phyloP scores from a whole-genome alignment of 306 rosid species.

The Oxytropis ochrocephala region DNA sequence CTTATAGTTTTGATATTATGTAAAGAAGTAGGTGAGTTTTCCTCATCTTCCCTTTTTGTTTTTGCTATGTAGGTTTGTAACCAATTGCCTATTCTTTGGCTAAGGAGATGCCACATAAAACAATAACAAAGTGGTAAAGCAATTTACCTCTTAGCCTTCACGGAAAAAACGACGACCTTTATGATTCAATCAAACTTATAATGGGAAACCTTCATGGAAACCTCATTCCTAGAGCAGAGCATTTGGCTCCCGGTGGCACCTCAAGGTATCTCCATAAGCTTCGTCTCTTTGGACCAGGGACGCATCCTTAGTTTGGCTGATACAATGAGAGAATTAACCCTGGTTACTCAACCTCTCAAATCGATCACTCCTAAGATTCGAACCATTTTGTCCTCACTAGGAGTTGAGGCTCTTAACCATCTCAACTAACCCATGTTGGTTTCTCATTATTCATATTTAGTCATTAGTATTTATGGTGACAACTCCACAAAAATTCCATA shows the following conservation, averaged over 20 bases:
- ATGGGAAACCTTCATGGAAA: not conserved
- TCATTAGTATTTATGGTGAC: not conserved
- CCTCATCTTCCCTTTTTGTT: not conserved
- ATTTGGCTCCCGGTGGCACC: too few relatives aligned
- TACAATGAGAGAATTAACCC: too few relatives aligned
- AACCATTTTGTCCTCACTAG: too few relatives aligned
- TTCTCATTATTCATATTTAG: not conserved
- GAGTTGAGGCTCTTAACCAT: too few relatives aligned
- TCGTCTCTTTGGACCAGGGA: too few relatives aligned
- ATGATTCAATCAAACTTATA: not conserved
- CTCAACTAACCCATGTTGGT: not conserved
- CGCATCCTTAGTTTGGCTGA: too few relatives aligned
- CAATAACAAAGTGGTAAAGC: not conserved
- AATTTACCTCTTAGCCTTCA: not conserved
- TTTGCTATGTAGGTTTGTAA: conserved; percentile 13
- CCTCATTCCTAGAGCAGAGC: too few relatives aligned
- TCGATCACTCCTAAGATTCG: too few relatives aligned
- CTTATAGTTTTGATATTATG: not conserved
- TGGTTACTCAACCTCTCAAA: too few relatives aligned
- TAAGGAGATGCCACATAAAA: not conserved
- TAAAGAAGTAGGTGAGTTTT: not conserved
- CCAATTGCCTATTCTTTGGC: not conserved
- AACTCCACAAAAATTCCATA: not conserved
- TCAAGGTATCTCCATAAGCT: too few relatives aligned
- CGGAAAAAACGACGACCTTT: not conserved